Conservation (phyloP, 192 early-diverging fungal genomes). For the Mortierella antarctica region DNA sequence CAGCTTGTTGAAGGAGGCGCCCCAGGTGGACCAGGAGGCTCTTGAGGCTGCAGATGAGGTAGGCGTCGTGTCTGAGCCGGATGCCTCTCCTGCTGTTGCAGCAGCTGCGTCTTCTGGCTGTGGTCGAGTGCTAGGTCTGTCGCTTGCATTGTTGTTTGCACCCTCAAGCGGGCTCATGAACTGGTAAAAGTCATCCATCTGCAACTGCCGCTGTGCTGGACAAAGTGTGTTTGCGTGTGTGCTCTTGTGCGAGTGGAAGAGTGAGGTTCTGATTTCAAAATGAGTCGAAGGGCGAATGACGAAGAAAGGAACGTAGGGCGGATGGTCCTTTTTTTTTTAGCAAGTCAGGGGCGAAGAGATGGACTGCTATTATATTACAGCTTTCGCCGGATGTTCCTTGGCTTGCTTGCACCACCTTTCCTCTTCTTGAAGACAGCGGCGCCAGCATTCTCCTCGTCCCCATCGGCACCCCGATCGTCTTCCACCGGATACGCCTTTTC, state of each 20-base stretch:
- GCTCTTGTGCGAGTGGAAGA: too few relatives aligned
- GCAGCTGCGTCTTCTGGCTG: not conserved
- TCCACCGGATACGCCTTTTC: slow-evolving; percentile 62
- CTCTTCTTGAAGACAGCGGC: slow-evolving; percentile 63
- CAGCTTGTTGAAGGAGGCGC: slow-evolving; percentile 47
- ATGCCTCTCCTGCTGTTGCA: not conserved
- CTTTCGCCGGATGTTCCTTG: slow-evolving; percentile 54
- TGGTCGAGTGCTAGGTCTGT: slow-evolving; percentile 25
- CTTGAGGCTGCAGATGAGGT: slow-evolving; percentile 22
- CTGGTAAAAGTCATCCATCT: slow-evolving; percentile 52
- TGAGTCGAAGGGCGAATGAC: too few relatives aligned
- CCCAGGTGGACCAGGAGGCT: slow-evolving; percentile 44
- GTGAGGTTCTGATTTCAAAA: too few relatives aligned
- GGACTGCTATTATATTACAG: not conserved
- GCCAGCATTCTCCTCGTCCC: not conserved
- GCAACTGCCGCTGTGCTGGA: slow-evolving; percentile 49
- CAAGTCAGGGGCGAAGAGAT: too few relatives aligned
- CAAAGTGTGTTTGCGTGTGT: slow-evolving; percentile 22
- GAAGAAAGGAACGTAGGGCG: too few relatives aligned
- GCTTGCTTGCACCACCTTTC: slow-evolving; percentile 48
- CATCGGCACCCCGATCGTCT: slow-evolving; percentile 20
- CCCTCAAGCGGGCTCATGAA: slow-evolving; percentile 51
- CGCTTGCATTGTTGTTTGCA: slow-evolving; percentile 17
- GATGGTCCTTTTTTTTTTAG: too few relatives aligned
- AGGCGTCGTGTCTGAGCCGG: not conserved